Conservation (phyloP, 352 stramenopile genomes). For the Globisporangium cystogenes region DNA sequence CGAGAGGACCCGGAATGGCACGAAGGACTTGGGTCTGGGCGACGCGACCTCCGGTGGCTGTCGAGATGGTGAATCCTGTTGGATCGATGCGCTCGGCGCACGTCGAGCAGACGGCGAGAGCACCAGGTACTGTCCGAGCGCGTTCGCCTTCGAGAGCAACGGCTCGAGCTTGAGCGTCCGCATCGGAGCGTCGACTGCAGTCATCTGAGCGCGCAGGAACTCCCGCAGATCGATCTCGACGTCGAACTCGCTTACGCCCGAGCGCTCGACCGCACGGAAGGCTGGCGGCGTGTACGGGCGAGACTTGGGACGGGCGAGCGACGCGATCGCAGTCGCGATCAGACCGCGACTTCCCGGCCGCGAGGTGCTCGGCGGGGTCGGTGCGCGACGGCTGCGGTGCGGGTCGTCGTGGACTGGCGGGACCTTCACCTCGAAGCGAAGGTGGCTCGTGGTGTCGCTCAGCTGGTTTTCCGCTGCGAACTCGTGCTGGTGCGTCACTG, state of each 20-base stretch:
- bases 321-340: neutral
- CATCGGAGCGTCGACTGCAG: conserved; percentile 21
- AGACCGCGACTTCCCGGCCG: conserved; percentile 1
- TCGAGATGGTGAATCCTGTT: too few species aligned
- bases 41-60: neutral
- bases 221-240: conserved; percentile 17
- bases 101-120: neutral
- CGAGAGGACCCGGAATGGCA: neutral
- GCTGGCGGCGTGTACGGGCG: neutral
- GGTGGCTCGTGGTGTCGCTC: conserved; percentile 2
- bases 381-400: neutral
- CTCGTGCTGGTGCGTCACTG: neutral
- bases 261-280: neutral
- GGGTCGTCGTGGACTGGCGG: conserved; percentile 2
- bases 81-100: too few species aligned
- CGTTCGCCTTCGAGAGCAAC: conserved; percentile 25
- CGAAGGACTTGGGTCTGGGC: neutral
- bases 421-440: conserved; percentile 9
- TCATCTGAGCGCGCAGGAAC: conserved; percentile 21
- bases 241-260: neutral
- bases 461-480: neutral
- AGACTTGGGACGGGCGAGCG: too few species aligned
- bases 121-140: conserved; percentile 28
- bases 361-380: conserved; percentile 1
- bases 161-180: conserved; percentile 37